Conservation (phyloP, 2,329 filamentous ascomycete species). For the Aspergillus sergii region DNA sequence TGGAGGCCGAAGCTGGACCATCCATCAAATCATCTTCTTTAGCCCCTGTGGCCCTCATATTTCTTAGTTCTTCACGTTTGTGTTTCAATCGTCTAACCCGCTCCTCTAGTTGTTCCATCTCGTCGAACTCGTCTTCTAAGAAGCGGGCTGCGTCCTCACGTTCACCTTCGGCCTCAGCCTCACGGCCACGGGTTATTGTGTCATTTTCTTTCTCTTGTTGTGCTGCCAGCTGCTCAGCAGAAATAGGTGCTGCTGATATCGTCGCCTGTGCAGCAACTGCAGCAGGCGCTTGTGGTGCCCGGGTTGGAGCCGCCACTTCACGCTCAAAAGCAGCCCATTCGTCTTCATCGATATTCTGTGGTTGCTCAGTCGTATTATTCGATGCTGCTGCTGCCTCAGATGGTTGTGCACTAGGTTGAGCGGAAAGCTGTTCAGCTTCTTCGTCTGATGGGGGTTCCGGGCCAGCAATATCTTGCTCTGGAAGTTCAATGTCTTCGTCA, state of each 20-base stretch:
- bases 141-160: conserved; percentile 74
- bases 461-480: conserved; percentile 29
- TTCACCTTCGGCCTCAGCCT: conserved; percentile 65
- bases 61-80: conserved; percentile 68
- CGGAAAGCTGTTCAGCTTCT: conserved; percentile 15
- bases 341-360: conserved; percentile 64
- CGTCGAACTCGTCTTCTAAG: conserved; percentile 76
- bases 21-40: conserved; percentile 31
- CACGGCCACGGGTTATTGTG: conserved; percentile 46
- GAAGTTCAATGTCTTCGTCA: conserved; percentile 29
- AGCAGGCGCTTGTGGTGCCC: conserved; percentile 32
- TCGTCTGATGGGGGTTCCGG: conserved; percentile 22
- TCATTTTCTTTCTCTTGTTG: conserved; percentile 53
- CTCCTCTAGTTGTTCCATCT: conserved; percentile 78
- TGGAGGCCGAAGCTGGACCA: conserved; percentile 22
- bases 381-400: conserved; percentile 10
- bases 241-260: conserved; percentile 70
- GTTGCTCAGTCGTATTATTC: conserved; percentile 13
- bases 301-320: conserved; percentile 64
- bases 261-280: conserved; percentile 52
- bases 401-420: conserved; percentile 9
- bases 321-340: conserved; percentile 89
- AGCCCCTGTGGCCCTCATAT: conserved; percentile 33
- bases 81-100: conserved; percentile 70
- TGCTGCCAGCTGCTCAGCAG: conserved; percentile 63